Evolutionary conservation across 129 eudicot species (phyloP).

Genomic region (Erigeron canadensis): DNA sequence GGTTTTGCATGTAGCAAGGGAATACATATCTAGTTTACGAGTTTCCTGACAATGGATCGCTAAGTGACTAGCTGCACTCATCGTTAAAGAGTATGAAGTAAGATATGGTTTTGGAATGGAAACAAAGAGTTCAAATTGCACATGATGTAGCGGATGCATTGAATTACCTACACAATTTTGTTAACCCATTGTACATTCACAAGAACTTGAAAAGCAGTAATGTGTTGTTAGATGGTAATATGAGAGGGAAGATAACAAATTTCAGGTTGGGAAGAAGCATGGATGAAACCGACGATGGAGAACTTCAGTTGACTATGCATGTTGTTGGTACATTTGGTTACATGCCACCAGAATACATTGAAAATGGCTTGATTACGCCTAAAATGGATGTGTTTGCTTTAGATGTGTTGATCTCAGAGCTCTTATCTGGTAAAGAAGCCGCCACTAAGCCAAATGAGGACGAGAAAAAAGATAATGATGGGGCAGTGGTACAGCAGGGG

Average conservation of each 20-base stretch:
- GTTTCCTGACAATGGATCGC: conserved; percentile 63
- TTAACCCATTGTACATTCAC: conserved; percentile 76
- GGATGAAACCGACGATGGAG: conserved; percentile 32
- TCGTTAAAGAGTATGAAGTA: conserved; percentile 8
- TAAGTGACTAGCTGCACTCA: conserved; percentile 51
- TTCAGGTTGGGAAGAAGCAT: conserved; percentile 71
- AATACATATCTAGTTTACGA: conserved; percentile 78
- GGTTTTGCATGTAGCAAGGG: conserved; percentile 74
- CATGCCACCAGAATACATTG: conserved; percentile 83
- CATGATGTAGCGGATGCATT: conserved; percentile 63
- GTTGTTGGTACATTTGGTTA: conserved; percentile 79
- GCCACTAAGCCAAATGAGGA: conserved; percentile 21
- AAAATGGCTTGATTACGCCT: conserved; percentile 75
- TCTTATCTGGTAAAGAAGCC: conserved; percentile 73
- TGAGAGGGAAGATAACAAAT: conserved; percentile 66
- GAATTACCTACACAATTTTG: conserved; percentile 78
- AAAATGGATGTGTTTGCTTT: conserved; percentile 80
- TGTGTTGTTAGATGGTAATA: conserved; percentile 56
- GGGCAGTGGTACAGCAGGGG: conserved; percentile 1
- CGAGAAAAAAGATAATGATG: conserved; percentile 24
- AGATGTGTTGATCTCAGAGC: conserved; percentile 72
- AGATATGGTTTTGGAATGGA: conserved; percentile 51
- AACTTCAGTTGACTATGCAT: conserved; percentile 61
- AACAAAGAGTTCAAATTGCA: conserved; percentile 72
- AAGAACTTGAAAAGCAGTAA: conserved; percentile 80